Evolutionary conservation across 352 stramenopile species (phyloP), one percentile per base, ranked within the genome.

Genomic region (Phytophthora megakarya): DNA sequence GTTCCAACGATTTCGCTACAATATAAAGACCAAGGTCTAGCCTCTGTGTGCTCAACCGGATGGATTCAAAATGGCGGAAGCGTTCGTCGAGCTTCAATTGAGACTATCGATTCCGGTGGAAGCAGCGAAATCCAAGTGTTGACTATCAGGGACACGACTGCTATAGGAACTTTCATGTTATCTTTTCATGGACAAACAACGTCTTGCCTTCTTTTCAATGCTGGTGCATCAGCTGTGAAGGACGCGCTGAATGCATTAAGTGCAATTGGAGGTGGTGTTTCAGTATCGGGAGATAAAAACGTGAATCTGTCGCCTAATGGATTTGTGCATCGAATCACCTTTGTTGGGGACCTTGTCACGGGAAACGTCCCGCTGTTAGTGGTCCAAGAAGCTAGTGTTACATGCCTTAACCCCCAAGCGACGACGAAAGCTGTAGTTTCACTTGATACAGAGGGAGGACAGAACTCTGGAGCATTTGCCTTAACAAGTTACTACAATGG

Each of bases 61-160:
- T 81, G 75, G 75, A 16, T 58, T 15, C 64, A 76, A 15, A 72
- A 76, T 22, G 48, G 67, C 4, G 73, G 76, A 0, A 83, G 71
- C 26, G 61, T 66, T 15, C 80, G 84, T 5, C 75, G 76, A 39
- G 79, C 76, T 1, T 77, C 38, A 19, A 44, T 89, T 0, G 59
- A 80, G 11, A 61, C 76, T 6, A 56, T 92, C 15, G 48, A 76
- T 0, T 49, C 64, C 32, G 86, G 86, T 19, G 84, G 86, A 0
- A 92, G 82, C 37, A 68, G 68, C n/a, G 81, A 90, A 53, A 53
- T 93, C 2, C 86, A 95, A 60, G 64, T 56, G 6, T 22, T 95
- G 11, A 65, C 67, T 5, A 55, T 91, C 8, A 42, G 64, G 26
- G 60, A 86, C 23, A 43, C 40, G 1, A 60, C 19, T 2, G 53